These are phyloP conservation scores for Heracleum sosnowskyi DNA, from an alignment of 129 eudicot genomes.

Conservation along the genomic window DNA sequence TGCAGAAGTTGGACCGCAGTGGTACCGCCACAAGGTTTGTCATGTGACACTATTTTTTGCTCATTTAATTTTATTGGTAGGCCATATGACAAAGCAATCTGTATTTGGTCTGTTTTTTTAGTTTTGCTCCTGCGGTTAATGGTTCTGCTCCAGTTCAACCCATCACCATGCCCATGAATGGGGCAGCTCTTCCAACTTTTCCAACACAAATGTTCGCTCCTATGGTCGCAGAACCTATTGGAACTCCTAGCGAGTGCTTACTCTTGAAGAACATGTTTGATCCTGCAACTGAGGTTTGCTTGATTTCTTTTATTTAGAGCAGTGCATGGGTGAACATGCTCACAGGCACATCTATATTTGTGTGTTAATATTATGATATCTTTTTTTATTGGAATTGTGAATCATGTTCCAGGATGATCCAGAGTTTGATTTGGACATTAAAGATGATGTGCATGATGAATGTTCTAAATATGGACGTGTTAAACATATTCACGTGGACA, in stretches of 20 bases:
- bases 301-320: slow-evolving; percentile 15
- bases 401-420: slow-evolving; percentile 62
- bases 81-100: background rate
- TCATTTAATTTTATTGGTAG: background rate
- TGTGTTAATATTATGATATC: background rate
- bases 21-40: slow-evolving; percentile 75
- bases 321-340: background rate
- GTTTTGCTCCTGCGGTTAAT: slow-evolving; percentile 53
- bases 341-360: background rate
- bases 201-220: slow-evolving; percentile 46
- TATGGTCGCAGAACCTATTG: slow-evolving; percentile 65
- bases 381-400: background rate
- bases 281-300: slow-evolving; percentile 33
- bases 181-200: slow-evolving; percentile 43
- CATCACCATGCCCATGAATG: slow-evolving; percentile 36
- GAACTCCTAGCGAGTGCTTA: slow-evolving; percentile 87
- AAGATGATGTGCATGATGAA: slow-evolving; percentile 85
- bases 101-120: slow-evolving; percentile 21
- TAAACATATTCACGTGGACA: slow-evolving; percentile 82
- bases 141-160: slow-evolving; percentile 61
- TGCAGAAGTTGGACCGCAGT: slow-evolving; percentile 93
- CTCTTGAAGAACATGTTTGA: slow-evolving; percentile 93
- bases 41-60: background rate
- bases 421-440: slow-evolving; percentile 85
- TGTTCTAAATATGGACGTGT: slow-evolving; percentile 82